phyloP scores from a whole-genome alignment of 2,329 filamentous ascomycete genomes.

The Stylonectria norvegica region DNA sequence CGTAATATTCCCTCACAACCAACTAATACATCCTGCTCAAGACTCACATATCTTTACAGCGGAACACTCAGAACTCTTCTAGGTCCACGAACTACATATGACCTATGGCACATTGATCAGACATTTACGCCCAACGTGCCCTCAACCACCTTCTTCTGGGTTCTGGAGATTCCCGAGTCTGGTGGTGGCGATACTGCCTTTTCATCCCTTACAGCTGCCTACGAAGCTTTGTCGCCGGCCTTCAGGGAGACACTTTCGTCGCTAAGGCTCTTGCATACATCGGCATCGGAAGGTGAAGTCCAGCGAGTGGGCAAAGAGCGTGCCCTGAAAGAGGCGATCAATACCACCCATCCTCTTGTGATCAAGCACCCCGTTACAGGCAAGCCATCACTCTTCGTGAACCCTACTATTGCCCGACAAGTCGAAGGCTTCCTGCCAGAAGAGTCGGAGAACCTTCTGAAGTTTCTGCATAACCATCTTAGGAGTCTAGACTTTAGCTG shows the following conservation, averaged over 20 bases:
- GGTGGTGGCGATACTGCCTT: slow-evolving; percentile 31
- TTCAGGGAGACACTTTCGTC: slow-evolving; percentile 18
- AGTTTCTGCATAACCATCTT: slow-evolving; percentile 29
- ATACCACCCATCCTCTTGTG: slow-evolving; percentile 26
- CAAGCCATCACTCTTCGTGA: slow-evolving; percentile 26
- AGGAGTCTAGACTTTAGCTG: slow-evolving; percentile 30
- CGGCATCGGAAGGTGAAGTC: slow-evolving; percentile 30
- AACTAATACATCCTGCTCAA: too few relatives aligned
- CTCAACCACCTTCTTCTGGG: slow-evolving; percentile 33
- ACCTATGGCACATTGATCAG: slow-evolving; percentile 34
- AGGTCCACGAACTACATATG: slow-evolving; percentile 25
- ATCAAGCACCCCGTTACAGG: slow-evolving; percentile 30
- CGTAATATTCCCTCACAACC: too few relatives aligned
- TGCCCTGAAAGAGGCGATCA: slow-evolving; percentile 28
- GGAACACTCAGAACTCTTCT: slow-evolving; percentile 29
- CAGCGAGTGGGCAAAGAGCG: slow-evolving; percentile 26
- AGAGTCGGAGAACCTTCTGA: slow-evolving; percentile 27
- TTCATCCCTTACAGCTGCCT: slow-evolving; percentile 28
- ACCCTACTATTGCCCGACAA: slow-evolving; percentile 28
- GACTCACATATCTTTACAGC: slow-evolving; percentile 4
- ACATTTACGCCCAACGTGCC: slow-evolving; percentile 32
- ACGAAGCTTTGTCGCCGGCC: slow-evolving; percentile 27
- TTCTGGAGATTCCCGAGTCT: slow-evolving; percentile 26
- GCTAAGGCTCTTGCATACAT: slow-evolving; percentile 20
- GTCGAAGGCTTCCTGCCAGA: slow-evolving; percentile 29